Base-by-base conservation (phyloP, 805 yeast genomes). In the Tanozyma kutaoensis region DNA sequence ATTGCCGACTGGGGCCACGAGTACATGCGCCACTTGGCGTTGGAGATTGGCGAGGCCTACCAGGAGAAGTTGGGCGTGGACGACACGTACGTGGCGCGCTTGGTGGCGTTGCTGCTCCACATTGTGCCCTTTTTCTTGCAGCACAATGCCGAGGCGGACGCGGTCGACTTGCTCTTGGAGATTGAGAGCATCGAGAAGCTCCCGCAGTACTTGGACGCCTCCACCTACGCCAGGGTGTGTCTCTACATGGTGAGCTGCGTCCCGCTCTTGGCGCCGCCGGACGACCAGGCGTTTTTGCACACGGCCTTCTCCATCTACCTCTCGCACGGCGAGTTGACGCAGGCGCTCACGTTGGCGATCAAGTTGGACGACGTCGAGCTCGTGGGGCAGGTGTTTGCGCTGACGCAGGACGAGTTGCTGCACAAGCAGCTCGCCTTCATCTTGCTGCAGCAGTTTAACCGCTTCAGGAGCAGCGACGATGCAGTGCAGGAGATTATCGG, bases 111-210 rank as follows among this genome's bases (percentile, higher is more conserved):
- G 38, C 69, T 93, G 5, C 55, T 80, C 40, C 69, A 76, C 39
- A 75, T 91, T 40, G 86, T 81, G 22, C 95, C 95, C 21, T 79
- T 75, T 44, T 88, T 91, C 58, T 65, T 91, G 39, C 74, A 81
- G 46, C 96, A 88, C 56, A 88, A 91, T 48, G 97, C 95, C 23
- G 98, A 91, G 55, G 95, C 95, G 13, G 99, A 91, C 48, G 98
- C 98, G 2, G 94, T 91, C 15, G 99, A 91, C 55, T 60, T 91
- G 39, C 64, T 91, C 36, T 62, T 85, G 32, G 98, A 91, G 54
- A 72, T 91, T 30, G 98, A 91, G 54, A 62, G 73, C 29, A 78
- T 91, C 39, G 93, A 81, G 42, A 72, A 75, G 46, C 62, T 91
- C 37, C 76, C 91, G 7, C 72, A 76, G 38, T 82, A 69, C 48